Evolutionary conservation across 2,329 filamentous ascomycete genomes (phyloP).

Genomic region (Coniochaeta sp.): DNA sequence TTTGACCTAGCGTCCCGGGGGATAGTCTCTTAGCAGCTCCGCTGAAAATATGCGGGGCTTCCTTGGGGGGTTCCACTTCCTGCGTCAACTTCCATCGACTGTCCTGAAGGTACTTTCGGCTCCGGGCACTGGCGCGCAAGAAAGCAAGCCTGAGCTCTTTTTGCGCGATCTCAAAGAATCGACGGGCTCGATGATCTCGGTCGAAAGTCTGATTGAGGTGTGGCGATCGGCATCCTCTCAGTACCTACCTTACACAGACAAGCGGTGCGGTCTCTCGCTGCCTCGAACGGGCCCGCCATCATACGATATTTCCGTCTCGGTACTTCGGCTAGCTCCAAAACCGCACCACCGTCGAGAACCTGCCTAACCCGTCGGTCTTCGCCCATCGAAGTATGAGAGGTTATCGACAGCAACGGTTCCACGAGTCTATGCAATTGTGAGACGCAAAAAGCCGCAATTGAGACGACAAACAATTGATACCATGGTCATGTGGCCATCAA

Average conservation of each 20-base stretch:
- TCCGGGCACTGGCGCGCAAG: neutral
- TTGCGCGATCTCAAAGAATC: neutral
- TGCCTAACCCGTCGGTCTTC: neutral
- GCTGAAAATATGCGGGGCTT: neutral
- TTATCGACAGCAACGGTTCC: neutral
- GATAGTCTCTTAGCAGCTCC: too few relatives aligned
- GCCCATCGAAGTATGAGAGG: neutral
- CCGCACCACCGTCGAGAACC: neutral
- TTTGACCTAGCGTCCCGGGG: too few relatives aligned
- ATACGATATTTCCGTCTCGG: neutral
- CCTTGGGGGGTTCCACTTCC: neutral
- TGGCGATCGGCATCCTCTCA: too few relatives aligned
- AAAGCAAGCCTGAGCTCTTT: neutral
- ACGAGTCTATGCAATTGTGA: neutral
- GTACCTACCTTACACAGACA: too few relatives aligned
- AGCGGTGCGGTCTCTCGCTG: neutral
- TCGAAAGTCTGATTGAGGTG: too few relatives aligned
- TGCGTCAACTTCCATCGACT: neutral
- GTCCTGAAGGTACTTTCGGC: neutral
- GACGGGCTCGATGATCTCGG: too few relatives aligned
- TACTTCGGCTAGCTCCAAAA: neutral
- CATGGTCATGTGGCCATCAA: neutral
- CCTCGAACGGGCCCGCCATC: neutral
- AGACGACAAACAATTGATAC: neutral
- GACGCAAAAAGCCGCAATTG: neutral